phyloP scores from a whole-genome alignment of 2,329 filamentous ascomycete species.

The Alternaria solani region DNA sequence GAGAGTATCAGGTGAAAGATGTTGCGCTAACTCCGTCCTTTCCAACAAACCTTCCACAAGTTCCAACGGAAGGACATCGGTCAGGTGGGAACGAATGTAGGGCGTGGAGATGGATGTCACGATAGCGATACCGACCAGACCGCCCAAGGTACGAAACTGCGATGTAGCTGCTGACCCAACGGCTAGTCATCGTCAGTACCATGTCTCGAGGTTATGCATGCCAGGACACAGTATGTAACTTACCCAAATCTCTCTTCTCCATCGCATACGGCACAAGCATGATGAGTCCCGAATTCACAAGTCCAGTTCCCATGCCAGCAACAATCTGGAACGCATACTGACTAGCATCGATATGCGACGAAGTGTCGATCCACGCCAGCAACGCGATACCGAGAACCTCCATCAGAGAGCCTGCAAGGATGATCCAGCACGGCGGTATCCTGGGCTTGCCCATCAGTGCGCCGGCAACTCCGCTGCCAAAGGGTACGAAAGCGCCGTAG shows the following conservation, averaged over 20 bases:
- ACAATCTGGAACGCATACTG: conserved; percentile 28
- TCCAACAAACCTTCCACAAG: conserved; percentile 6
- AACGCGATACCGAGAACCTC: conserved; percentile 18
- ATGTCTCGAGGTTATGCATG: background rate
- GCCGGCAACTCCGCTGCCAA: conserved; percentile 15
- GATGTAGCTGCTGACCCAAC: conserved; percentile 16
- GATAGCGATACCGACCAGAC: conserved; percentile 18
- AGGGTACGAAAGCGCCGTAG: conserved; percentile 19
- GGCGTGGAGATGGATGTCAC: conserved; percentile 17
- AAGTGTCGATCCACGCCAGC: conserved; percentile 6
- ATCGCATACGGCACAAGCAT: conserved; percentile 17
- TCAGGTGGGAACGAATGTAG: conserved; percentile 13
- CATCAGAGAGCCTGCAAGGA: conserved; percentile 11
- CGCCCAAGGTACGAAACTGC: conserved; percentile 22
- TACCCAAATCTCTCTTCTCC: conserved; percentile 26
- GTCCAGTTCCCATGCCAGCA: conserved; percentile 20
- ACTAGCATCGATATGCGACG: background rate
- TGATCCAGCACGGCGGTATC: conserved; percentile 15
- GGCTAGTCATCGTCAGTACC: conserved; percentile 3
- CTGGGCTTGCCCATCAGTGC: conserved; percentile 10
- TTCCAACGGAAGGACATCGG: conserved; percentile 5
- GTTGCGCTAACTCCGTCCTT: conserved; percentile 6
- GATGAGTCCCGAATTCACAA: conserved; percentile 12
- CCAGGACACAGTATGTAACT: background rate
- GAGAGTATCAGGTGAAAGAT: background rate